Evolutionary conservation across 2,329 filamentous ascomycete genomes (phyloP), one percentile per base, ranked within the genome.

Genomic region (Sporothrix euskadiensis): DNA sequence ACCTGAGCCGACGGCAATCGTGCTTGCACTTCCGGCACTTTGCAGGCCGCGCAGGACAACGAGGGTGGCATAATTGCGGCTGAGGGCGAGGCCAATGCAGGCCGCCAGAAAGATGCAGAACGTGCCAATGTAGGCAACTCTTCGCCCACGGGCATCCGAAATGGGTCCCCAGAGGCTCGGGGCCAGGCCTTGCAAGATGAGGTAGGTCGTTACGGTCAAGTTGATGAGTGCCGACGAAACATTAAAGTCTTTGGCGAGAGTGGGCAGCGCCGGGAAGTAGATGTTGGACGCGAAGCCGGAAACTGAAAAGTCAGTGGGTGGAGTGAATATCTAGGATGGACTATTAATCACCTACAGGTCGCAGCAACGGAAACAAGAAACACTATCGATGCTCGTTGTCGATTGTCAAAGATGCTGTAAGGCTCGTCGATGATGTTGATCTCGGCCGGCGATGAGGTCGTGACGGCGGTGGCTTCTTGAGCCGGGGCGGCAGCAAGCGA

Each of bases 1-100:
- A 1, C 89, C 92, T 73, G 87, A 90, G 0, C 88, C 89, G 0
- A 96, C 83, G 0, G 92, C 90, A n/a, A 94, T 84, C 0, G 91
- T 91, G 0, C 89, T 89, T 75, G 88, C 90, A 78, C 88, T 91
- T 0, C 91, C 90, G 0, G 85, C 84, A 49, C 88, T 89, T 77
- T 92, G 90, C 2, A 91, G 75, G 80, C 87, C 88, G 0, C 90
- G 85, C 6, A 92, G 80, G 1, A 91, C 83, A 35, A 92, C 77
- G 19, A 92, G 80, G 0, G 88, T 85, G 0, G 85, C 83, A 73
- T 88, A 90, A 77, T 85, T 83, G 22, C 85, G 82, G 76, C 89
- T 87, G 5, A 90, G 78, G n/a, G 87, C 88, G 2, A 91, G 81
- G 0, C 87, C 89, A 32, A 90, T 82, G 75, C 89, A 90, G 77